Evolutionary conservation across 2,329 filamentous ascomycete genomes (phyloP).

Genomic region (Proliferodiscus dingleyae): DNA sequence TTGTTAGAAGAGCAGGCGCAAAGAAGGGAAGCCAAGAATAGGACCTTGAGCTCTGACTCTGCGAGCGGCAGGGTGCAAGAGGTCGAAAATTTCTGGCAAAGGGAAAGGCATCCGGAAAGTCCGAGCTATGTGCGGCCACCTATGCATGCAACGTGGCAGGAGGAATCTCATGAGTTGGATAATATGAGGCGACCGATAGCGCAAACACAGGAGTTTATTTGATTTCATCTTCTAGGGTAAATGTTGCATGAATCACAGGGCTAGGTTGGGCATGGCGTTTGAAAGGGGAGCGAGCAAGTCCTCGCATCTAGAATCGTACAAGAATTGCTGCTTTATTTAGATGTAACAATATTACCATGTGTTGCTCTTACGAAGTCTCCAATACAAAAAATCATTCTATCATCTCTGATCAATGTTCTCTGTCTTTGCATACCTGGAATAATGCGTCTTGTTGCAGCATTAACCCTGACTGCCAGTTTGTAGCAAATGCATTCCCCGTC

Average conservation of each 20-base stretch:
- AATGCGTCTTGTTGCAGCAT: no score
- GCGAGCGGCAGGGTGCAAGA: not conserved
- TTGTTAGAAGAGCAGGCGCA: constrained; percentile 33
- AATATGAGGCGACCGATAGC: not conserved
- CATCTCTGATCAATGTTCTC: no score
- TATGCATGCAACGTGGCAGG: not conserved
- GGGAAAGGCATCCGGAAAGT: not conserved
- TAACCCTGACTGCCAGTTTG: no score
- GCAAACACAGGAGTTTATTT: not conserved
- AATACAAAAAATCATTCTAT: no score
- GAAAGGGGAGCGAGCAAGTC: no score
- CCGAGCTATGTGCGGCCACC: not conserved
- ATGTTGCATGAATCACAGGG: no score
- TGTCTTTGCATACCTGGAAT: no score
- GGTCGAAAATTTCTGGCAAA: not conserved
- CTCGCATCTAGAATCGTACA: no score
- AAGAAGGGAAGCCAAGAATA: constrained; percentile 4
- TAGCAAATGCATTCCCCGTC: no score
- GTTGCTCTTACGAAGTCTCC: no score
- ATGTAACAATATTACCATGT: no score
- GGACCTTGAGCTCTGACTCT: not conserved
- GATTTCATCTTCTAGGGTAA: not conserved
- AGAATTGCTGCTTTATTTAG: no score
- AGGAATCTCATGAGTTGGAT: not conserved
- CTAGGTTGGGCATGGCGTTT: not conserved